Percentiles rank a stretch among this genome's conserved stretches.
These are phyloP conservation scores for Anisodus tanguticus DNA, from an alignment of 257 asterid species.

Conservation along the genomic window DNA sequence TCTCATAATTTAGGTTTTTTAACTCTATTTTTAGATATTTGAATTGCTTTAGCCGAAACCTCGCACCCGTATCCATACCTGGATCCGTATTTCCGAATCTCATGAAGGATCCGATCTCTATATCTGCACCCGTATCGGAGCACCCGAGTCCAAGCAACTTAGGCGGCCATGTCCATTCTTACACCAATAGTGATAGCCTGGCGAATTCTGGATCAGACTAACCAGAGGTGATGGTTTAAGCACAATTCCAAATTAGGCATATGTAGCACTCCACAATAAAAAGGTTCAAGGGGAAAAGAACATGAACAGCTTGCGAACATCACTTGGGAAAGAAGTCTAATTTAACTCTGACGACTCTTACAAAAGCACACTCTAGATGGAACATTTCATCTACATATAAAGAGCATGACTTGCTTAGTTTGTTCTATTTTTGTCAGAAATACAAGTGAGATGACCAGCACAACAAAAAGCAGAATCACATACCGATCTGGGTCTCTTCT, in stretches of 20 bases:
- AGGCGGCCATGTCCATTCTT: neutral
- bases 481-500: slow-evolving; percentile 91
- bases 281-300: neutral
- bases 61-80: too few relatives aligned
- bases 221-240: slow-evolving; percentile 19
- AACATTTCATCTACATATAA: neutral
- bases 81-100: too few relatives aligned
- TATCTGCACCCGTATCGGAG: too few relatives aligned
- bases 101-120: too few relatives aligned
- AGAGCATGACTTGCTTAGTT: neutral
- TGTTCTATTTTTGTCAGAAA: neutral
- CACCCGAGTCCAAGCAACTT: too few relatives aligned
- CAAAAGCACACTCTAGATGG: slow-evolving; percentile 10
- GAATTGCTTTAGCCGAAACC: too few relatives aligned
- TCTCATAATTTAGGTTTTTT: too few relatives aligned
- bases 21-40: too few relatives aligned
- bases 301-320: neutral
- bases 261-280: neutral
- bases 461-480: slow-evolving; percentile 24
- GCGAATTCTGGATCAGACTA: slow-evolving; percentile 9
- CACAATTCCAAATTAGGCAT: neutral
- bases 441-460: neutral
- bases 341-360: neutral
- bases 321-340: neutral
- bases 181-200: slow-evolving; percentile 18